A percentile compares a stretch with the other conserved stretches of the same genome.
Conservation (phyloP, 768 basidiomycete genomes). For the Termitomyces sp. region DNA sequence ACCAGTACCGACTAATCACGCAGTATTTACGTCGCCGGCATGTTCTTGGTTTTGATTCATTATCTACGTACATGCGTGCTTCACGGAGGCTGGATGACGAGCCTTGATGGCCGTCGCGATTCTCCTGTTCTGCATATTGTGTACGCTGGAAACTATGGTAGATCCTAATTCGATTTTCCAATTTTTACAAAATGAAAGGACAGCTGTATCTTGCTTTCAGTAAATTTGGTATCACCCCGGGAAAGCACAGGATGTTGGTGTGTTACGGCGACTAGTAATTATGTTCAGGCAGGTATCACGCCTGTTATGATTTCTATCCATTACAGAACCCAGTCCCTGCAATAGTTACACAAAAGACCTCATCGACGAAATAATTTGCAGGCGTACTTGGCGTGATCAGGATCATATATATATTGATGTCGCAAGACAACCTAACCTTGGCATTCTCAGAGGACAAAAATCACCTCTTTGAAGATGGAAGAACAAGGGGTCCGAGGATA, state of each 20-base stretch:
- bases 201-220: too few species aligned
- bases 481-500: constrained; percentile 15
- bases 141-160: constrained; percentile 11
- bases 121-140: constrained; percentile 4
- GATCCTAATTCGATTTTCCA: background rate
- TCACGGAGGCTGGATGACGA: constrained; percentile 4
- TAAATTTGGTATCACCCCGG: too few species aligned
- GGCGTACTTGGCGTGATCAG: too few species aligned
- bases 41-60: constrained; percentile 4
- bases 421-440: too few species aligned
- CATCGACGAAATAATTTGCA: too few species aligned
- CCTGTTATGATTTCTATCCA: too few species aligned
- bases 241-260: too few species aligned
- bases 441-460: background rate
- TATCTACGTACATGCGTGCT: background rate
- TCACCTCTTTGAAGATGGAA: constrained; percentile 2
- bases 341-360: too few species aligned
- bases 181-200: background rate
- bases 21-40: constrained; percentile 13
- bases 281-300: too few species aligned
- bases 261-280: too few species aligned
- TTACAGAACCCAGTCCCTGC: too few species aligned
- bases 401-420: too few species aligned
- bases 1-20: constrained; percentile 12
- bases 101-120: constrained; percentile 10